Base-by-base conservation (phyloP, 768 basidiomycete genomes). In the Mycena vulgaris region DNA sequence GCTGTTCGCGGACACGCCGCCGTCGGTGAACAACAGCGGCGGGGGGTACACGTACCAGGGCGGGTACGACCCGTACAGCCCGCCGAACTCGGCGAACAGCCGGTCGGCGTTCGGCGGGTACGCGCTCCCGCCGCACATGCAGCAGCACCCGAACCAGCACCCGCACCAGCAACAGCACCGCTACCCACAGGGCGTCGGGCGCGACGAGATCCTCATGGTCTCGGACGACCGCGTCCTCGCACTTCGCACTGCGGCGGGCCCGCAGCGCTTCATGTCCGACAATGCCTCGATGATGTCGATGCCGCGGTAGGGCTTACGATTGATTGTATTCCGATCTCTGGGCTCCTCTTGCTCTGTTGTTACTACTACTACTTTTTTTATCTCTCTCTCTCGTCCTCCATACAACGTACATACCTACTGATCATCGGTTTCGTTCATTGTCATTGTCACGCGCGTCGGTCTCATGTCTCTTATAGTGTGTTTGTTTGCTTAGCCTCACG, bases 1-100 rank as follows among this genome's bases (percentile, higher is more conserved):
- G 59, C 84, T 99, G 49, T 99, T 98, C 77, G 94, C 97, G 56
- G 98, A 99, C 80, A 94, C 94, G 4, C 96, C 96, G 0, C 92
- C 96, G 0, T 95, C 96, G 0, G 87, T 92, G 23, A 90, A 90
- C n/a, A 91, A 92, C 74, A 81, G 89, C 2, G 83, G 86, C 37
- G 84, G 78, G 52, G 55, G 84, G n/a, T 77, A 78, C 55, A 74
- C 75, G 27, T 78, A 78, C 58, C 78, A 80, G 27, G 77, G 76
- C 33, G 59, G 60, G 23, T 76, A 80, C 48, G 80, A 83, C 55
- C 80, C 81, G 5, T 84, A 84, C 45, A 66, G 65, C 27, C 76
- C 76, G 6, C 74, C 72, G 8, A 71, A 74, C 28, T 74, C 78
- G 37, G 56, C 55, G 30, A 42, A 35, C 35, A 57, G 73, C 39